Base-by-base conservation (phyloP, 257 asterid genomes). In the Mitragyna speciosa region DNA sequence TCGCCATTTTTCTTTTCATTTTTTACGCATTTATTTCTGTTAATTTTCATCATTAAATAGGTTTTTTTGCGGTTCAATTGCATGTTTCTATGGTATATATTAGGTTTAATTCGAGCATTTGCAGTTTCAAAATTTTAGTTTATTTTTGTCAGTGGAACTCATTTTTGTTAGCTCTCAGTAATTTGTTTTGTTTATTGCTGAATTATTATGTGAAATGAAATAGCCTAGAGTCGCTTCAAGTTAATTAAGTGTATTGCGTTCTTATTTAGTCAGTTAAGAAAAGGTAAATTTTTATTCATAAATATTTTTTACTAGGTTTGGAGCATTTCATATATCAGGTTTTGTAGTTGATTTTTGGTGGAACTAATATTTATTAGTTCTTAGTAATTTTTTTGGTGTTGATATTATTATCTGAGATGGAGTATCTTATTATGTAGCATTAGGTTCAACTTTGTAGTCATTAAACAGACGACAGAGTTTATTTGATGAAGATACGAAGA, bases 211-310 rank as follows among this genome's bases (percentile, higher is more conserved):
- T 75, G 56, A 30, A 82, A 72, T 77, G 66, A 72, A 77, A 58
- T 72, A 71, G 63, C 54, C 69, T 80, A 81, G 86, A 89, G 86
- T 86, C 84, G 74, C 16, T 49, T 36, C 49, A 31, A 47, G 71
- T 66, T 81, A 24, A 47, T 45, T 52, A 7, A 33, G 59, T 73
- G 8, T 52, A 30, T 51, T 49, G 7, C 0, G 6, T 8, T 30
- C 7, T 49, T 26, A 30, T 6, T n/a, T 73, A 9, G 48, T 24
- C 39, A 12, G n/a, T 24, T 16, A 1, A 0, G 10, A 10, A 30
- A 10, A 4, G 65, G 4, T 5, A 20, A 72, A 28, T 5, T 26
- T 8, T 17, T 16, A 67, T 36, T 36, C 41, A 36, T 36, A 36
- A 36, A 36, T 36, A 36, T 36, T 2, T 36, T 36, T 2, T 36